These are phyloP conservation scores for Lachnellula occidentalis DNA, from an alignment of 2,329 filamentous ascomycete species.

Conservation along the genomic window DNA sequence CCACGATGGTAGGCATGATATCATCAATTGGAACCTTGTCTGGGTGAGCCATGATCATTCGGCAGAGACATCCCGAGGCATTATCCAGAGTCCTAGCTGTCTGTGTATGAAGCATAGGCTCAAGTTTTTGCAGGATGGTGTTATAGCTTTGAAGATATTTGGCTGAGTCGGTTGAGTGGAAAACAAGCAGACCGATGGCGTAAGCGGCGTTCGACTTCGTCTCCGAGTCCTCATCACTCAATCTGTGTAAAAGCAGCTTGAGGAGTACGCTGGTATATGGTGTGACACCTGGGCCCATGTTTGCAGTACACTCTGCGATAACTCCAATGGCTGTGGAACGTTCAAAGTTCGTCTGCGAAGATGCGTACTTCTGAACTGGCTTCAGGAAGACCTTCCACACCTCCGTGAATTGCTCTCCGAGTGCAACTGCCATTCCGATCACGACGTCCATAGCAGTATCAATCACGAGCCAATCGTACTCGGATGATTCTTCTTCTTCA, in stretches of 20 bases:
- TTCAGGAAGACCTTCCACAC: slow-evolving; percentile 97
- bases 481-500: slow-evolving; percentile 67
- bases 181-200: slow-evolving; percentile 77
- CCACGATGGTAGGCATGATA: slow-evolving; percentile 74
- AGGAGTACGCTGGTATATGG: slow-evolving; percentile 73
- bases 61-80: slow-evolving; percentile 80
- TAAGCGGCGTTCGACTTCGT: slow-evolving; percentile 95
- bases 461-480: slow-evolving; percentile 96
- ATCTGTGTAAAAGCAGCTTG: slow-evolving; percentile 76
- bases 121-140: slow-evolving; percentile 76
- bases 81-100: slow-evolving; percentile 87
- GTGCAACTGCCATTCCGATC: slow-evolving; percentile 73
- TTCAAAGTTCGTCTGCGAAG: slow-evolving; percentile 80
- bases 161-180: slow-evolving; percentile 66
- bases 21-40: slow-evolving; percentile 74
- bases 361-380: slow-evolving; percentile 80
- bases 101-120: slow-evolving; percentile 72
- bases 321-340: slow-evolving; percentile 86
- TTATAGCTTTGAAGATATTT: slow-evolving; percentile 71
- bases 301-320: slow-evolving; percentile 82
- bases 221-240: slow-evolving; percentile 84
- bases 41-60: slow-evolving; percentile 89
- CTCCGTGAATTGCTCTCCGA: slow-evolving; percentile 76
- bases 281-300: slow-evolving; percentile 76
- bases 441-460: slow-evolving; percentile 92